Evolutionary conservation across 1,284 basidiomycete genomes (phyloP), one percentile per base, ranked within the genome.

Genomic region (Cryptococcus wingfieldii): DNA sequence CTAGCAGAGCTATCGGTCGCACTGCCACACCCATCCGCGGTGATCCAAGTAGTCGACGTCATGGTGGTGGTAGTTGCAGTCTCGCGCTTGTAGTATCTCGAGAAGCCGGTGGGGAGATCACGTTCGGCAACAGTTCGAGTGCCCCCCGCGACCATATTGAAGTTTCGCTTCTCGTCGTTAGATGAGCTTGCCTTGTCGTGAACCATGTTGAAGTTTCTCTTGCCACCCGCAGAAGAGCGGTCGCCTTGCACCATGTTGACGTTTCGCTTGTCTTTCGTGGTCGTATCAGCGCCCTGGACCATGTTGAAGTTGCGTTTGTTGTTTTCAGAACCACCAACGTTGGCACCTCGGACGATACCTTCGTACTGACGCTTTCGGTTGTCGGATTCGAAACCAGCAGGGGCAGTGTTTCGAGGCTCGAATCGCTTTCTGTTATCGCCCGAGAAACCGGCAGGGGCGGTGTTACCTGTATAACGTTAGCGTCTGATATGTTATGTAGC

Each of bases 11-110:
- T 42, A 23, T 42, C 41, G 12, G 45, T 46, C 8, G 45, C 27
- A 16, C 8, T 16, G 14, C 45, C 45, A 46, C 58, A 56, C n/a
- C 51, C 58, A 23, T 50, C 45, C 5, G 55, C 51, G 14, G 58
- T 59, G n/a, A 59, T 37, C 34, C 41, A 50, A 12, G 54, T 53
- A 13, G 58, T 59, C 19, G 58, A 59, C n/a, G 58, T 59, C 16
- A 50, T 58, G 9, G 42, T 41, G 14, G 48, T 39, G 12, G 49
- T 45, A n/a, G 45, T 23, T 19, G 50, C 37, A 6, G 51, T 25
- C n/a, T 53, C 46, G 16, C 28, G 28, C 37, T 53, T 37, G 54
- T 52, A 47, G 34, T 46, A 54, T 42, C 47, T 45, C 7, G 52
- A 31, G 23, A 42, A 39, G 23, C 31, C 47, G 7, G 53, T 44